These are phyloP conservation scores for Lentinula raphanica DNA, from an alignment of 768 basidiomycete genomes.

Conservation along the genomic window DNA sequence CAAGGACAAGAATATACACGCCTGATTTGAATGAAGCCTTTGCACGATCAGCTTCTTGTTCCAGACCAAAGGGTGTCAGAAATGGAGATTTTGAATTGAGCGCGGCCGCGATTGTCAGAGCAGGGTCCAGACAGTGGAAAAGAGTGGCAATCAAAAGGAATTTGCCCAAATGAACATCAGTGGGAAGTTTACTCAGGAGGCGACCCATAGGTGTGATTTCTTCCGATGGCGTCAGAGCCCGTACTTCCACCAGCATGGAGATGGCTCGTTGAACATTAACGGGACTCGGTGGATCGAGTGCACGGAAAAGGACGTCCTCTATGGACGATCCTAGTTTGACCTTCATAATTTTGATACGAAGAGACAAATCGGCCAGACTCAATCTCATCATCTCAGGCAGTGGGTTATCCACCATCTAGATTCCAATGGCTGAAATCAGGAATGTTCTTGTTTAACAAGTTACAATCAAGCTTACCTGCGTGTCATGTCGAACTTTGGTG, in stretches of 20 bases:
- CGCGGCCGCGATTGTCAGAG: conserved; percentile 92
- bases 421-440: background rate
- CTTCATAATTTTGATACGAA: conserved; percentile 92
- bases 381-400: conserved; percentile 94
- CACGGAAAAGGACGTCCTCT: conserved; percentile 82
- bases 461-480: conserved; percentile 40
- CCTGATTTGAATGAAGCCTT: conserved; percentile 76
- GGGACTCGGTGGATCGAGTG: conserved; percentile 82
- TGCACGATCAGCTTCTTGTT: conserved; percentile 80
- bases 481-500: conserved; percentile 82
- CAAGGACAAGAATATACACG: conserved; percentile 21
- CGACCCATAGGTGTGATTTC: conserved; percentile 95
- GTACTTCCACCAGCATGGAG: conserved; percentile 84
- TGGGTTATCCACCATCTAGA: conserved; percentile 81
- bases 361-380: conserved; percentile 85
- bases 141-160: conserved; percentile 80
- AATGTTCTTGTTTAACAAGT: conserved; percentile 1
- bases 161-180: conserved; percentile 95
- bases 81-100: conserved; percentile 94
- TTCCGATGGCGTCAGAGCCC: conserved; percentile 77
- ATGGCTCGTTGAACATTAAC: conserved; percentile 90
- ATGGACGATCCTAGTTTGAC: conserved; percentile 80
- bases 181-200: conserved; percentile 85
- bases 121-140: conserved; percentile 90
- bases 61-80: conserved; percentile 80